Conservation (phyloP, 2,329 filamentous ascomycete genomes). For the Basipetospora chlamydospora region DNA sequence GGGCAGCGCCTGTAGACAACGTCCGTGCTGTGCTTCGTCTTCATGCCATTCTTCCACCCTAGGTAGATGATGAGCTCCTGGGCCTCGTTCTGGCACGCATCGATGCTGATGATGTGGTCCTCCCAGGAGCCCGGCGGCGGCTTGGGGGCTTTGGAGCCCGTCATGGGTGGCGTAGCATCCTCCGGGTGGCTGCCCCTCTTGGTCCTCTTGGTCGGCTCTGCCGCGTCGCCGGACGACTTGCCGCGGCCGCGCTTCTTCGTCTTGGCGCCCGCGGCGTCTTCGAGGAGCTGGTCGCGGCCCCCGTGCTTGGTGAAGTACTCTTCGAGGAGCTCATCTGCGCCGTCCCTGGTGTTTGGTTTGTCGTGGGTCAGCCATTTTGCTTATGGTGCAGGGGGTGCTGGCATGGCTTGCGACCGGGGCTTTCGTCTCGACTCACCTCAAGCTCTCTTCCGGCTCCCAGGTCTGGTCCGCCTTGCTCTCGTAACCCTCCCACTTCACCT, state of each 20-base stretch:
- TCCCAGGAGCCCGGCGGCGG: conserved; percentile 68
- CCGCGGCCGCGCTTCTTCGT: conserved; percentile 44
- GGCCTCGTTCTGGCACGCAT: conserved; percentile 55
- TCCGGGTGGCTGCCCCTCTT: conserved; percentile 37
- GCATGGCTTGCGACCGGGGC: too few species aligned
- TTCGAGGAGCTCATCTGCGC: conserved; percentile 43
- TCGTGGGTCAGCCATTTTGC: too few species aligned
- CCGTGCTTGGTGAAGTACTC: conserved; percentile 51
- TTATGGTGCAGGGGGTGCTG: too few species aligned
- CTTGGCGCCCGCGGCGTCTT: conserved; percentile 31
- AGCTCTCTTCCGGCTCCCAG: conserved; percentile 66
- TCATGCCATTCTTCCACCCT: conserved; percentile 58
- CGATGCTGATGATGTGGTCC: conserved; percentile 53
- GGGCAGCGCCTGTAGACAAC: conserved; percentile 63
- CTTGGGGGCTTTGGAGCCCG: conserved; percentile 23
- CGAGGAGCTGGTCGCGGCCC: conserved; percentile 42
- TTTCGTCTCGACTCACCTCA: conserved; percentile 32
- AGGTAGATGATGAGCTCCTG: conserved; percentile 51
- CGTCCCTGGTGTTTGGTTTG: conserved; percentile 25
- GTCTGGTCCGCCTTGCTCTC: conserved; percentile 55
- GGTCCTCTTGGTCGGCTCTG: conserved; percentile 12
- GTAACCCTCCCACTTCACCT: conserved; percentile 73
- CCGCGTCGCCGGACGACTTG: conserved; percentile 21
- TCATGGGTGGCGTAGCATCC: conserved; percentile 32
- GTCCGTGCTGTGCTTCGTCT: conserved; percentile 56